Conservation (phyloP, 352 stramenopile genomes). For the Pythium brachiatum region DNA sequence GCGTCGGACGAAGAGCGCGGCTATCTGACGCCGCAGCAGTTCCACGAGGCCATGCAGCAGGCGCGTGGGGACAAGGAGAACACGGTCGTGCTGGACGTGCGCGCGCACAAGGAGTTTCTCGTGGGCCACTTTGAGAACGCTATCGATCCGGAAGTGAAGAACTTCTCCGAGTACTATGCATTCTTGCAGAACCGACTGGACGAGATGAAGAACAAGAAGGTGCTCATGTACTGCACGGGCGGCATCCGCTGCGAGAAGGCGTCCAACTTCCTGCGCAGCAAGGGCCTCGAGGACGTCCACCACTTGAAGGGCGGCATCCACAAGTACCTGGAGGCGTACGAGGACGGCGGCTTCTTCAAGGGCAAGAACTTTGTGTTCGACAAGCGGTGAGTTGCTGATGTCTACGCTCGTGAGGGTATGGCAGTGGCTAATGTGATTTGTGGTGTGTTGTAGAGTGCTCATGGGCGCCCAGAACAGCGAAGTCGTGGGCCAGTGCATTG, state of each 20-base stretch:
- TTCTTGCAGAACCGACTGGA: constrained; percentile 48
- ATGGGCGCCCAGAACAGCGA: constrained; percentile 36
- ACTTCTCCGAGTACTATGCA: constrained; percentile 79
- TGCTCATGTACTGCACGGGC: constrained; percentile 88
- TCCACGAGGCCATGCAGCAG: constrained; percentile 43
- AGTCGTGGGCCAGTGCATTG: constrained; percentile 71
- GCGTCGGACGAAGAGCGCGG: constrained; percentile 38
- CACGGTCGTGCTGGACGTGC: constrained; percentile 66
- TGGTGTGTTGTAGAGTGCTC: constrained; percentile 27
- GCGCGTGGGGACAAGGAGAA: constrained; percentile 12
- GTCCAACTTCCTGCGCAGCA: constrained; percentile 69
- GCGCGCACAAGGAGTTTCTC: constrained; percentile 78
- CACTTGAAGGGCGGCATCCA: constrained; percentile 82
- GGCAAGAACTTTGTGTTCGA: constrained; percentile 90
- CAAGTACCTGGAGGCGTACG: constrained; percentile 77
- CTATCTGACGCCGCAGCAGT: constrained; percentile 64
- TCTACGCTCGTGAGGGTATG: constrained; percentile 17
- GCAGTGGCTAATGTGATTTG: neutral
- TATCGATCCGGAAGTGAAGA: constrained; percentile 73
- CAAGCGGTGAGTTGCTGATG: constrained; percentile 59
- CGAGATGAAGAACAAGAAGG: constrained; percentile 62
- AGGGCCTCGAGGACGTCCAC: constrained; percentile 67
- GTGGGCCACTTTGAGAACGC: constrained; percentile 72
- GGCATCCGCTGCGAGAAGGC: constrained; percentile 86
- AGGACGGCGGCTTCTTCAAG: constrained; percentile 65